Base-by-base conservation (phyloP, 1,284 basidiomycete genomes). In the Vanrija sp. region DNA sequence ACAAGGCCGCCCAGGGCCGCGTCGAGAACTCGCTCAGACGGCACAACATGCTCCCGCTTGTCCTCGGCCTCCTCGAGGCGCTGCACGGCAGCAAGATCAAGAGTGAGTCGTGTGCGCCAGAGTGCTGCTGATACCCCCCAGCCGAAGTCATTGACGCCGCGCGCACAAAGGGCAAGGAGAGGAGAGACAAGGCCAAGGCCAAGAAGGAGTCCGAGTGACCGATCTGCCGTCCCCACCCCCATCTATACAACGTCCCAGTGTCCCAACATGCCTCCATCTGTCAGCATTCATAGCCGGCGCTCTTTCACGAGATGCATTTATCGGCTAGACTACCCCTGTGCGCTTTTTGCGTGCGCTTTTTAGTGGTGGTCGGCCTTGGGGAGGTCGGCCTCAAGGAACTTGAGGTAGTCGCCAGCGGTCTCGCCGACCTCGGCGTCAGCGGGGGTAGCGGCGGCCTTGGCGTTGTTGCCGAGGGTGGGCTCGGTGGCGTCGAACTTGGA, bases 401-500 rank as follows among this genome's bases (percentile, higher is more conserved):
- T 65, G 61, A 86, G 75, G 80, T 84, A 86, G 57, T 81, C 81
- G 57, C 84, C 82, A 34, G 83, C 83, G 43, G 80, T 80, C 43
- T 78, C 77, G 40, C 68, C 75, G 63, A 78, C 71, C 23, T 78
- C 76, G 43, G 71, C 72, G 2, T 75, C 60, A 39, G 68, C 63
- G n/a, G 63, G 43, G n/a, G 66, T 50, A 42, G 75, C 56, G 38
- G 67, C 58, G 5, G 66, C 60, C 28, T 72, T 53, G 25, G 68
- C 65, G 6, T 76, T 73, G 29, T 81, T 80, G 49, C 66, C 72
- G 61, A 83, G 79, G 43, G 82, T 77, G 51, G 90, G 90, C 74
- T 92, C 87, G 6, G 83, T 74, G 8, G 84, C 80, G 64, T 91
- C 89, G 72, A 91, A 94, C 48, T 86, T 84, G 43, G 86, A 78